A percentile compares a stretch with the other conserved stretches of the same genome.
Conservation (phyloP, 2,329 filamentous ascomycete species). For the Apiospora pterosperma region DNA sequence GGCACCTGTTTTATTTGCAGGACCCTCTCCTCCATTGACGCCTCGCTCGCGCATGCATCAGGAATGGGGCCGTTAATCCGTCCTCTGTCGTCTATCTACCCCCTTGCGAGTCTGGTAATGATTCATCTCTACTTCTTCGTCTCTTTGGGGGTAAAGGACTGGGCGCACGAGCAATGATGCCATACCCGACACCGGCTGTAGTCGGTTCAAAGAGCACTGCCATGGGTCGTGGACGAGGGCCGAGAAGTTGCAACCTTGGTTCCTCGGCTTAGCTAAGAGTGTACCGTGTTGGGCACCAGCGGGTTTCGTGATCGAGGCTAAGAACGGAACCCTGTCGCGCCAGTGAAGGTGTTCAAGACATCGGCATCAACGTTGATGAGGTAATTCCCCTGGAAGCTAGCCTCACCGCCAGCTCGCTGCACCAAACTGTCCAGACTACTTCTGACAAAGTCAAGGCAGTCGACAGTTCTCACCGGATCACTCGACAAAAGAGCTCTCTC, state of each 20-base stretch:
- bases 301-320: neutral
- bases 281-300: neutral
- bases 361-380: conserved; percentile 72
- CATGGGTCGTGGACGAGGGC: neutral
- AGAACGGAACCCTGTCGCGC: conserved; percentile 9
- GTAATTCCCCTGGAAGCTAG: conserved; percentile 65
- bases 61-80: too few species aligned
- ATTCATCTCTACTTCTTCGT: too few species aligned
- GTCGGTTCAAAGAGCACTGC: too few species aligned
- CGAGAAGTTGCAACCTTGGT: neutral
- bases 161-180: too few species aligned
- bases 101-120: neutral
- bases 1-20: neutral
- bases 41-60: neutral
- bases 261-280: too few species aligned
- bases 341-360: conserved; percentile 59
- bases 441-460: conserved; percentile 61
- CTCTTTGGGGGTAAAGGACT: too few species aligned
- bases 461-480: conserved; percentile 67
- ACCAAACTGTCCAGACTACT: conserved; percentile 59
- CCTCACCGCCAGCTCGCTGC: conserved; percentile 58
- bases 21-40: neutral
- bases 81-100: neutral
- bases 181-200: too few species aligned
- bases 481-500: conserved; percentile 50